Percentiles rank a stretch among this genome's conserved stretches.
Evolutionary conservation across 164 flowering plant species (phyloP).

Genomic region (Magnolia kwangsiensis): DNA sequence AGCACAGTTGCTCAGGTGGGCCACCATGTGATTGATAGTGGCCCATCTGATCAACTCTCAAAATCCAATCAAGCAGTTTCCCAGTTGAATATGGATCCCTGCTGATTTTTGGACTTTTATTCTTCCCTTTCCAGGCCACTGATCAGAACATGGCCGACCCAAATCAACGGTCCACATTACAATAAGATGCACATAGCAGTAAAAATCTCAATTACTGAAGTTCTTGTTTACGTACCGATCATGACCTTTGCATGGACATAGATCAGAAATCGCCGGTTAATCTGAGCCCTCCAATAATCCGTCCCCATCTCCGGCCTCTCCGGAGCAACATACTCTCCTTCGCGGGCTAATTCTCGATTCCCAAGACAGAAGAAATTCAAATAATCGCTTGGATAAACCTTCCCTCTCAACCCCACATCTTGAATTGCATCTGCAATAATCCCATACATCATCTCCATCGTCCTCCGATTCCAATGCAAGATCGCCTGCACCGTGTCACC

Average conservation of each 20-base stretch:
- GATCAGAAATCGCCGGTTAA: conserved; percentile 64
- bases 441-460: conserved; percentile 77
- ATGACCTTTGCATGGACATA: conserved; percentile 75
- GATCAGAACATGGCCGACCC: too few relatives aligned
- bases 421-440: conserved; percentile 42
- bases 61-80: too few relatives aligned
- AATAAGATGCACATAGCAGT: too few relatives aligned
- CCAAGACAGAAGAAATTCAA: conserved; percentile 70
- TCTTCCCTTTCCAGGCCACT: too few relatives aligned
- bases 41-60: too few relatives aligned
- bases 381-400: conserved; percentile 42
- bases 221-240: conserved; percentile 45
- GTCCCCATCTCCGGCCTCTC: conserved; percentile 42
- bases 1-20: too few relatives aligned
- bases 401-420: conserved; percentile 26
- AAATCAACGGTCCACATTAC: too few relatives aligned
- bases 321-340: conserved; percentile 43
- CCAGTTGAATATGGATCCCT: too few relatives aligned
- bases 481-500: conserved; percentile 60
- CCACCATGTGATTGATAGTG: too few relatives aligned
- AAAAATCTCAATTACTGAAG: too few relatives aligned
- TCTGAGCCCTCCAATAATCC: conserved; percentile 55
- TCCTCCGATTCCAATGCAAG: conserved; percentile 66
- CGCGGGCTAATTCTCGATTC: conserved; percentile 36
- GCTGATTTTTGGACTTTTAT: too few relatives aligned